Evolutionary conservation across 2,329 filamentous ascomycete species (phyloP).

Genomic region (Emergomyces pasteurianus): DNA sequence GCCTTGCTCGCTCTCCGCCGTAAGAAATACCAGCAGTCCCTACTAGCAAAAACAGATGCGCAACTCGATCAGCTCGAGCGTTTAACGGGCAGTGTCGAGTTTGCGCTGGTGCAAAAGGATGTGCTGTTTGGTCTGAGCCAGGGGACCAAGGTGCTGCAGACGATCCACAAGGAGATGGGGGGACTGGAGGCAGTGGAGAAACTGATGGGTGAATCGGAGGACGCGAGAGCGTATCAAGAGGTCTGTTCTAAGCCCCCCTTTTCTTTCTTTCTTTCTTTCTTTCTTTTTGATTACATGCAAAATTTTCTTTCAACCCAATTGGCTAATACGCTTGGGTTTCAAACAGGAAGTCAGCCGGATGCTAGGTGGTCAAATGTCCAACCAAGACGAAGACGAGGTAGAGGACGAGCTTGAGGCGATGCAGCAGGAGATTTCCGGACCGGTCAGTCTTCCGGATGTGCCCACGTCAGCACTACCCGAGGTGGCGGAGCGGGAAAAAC

Average conservation of each 20-base stretch:
- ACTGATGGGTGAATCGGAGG: slow-evolving; percentile 82
- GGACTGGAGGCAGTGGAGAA: slow-evolving; percentile 89
- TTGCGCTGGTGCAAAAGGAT: slow-evolving; percentile 93
- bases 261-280: not conserved
- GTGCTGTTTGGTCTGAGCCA: slow-evolving; percentile 86
- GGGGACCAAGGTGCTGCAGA: slow-evolving; percentile 75
- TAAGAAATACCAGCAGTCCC: slow-evolving; percentile 92
- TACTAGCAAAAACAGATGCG: slow-evolving; percentile 77
- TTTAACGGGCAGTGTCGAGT: slow-evolving; percentile 80
- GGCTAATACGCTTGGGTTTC: not conserved
- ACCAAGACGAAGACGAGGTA: slow-evolving; percentile 93
- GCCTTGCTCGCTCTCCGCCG: slow-evolving; percentile 80
- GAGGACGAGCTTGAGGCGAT: slow-evolving; percentile 86
- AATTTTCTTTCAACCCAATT: not conserved
- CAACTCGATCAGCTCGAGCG: slow-evolving; percentile 91
- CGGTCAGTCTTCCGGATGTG: slow-evolving; percentile 26
- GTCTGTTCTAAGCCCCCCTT: slow-evolving; percentile 35
- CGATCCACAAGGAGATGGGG: slow-evolving; percentile 93
- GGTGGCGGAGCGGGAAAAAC: slow-evolving; percentile 18
- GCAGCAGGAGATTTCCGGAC: slow-evolving; percentile 47
- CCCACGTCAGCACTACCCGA: slow-evolving; percentile 24
- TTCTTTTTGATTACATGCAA: not conserved
- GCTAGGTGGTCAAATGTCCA: slow-evolving; percentile 76
- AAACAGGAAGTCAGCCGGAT: slow-evolving; percentile 79
- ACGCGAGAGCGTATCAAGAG: slow-evolving; percentile 83